These are phyloP conservation scores for Phialocephala sp. DNA, from an alignment of 2,329 filamentous ascomycete genomes.

Conservation along the genomic window DNA sequence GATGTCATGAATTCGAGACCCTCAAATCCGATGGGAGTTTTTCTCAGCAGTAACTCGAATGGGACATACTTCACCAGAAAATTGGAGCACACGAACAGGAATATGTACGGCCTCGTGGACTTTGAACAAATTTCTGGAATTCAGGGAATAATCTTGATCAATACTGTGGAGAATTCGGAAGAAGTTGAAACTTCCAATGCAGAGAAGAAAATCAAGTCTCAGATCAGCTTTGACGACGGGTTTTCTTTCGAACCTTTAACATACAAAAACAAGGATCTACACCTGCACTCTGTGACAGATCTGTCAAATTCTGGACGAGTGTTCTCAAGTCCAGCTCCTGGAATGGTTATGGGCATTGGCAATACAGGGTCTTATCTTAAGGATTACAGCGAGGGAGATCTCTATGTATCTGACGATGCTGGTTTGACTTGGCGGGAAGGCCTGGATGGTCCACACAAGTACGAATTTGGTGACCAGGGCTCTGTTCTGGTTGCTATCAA, in stretches of 20 bases:
- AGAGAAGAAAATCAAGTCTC: constrained; percentile 73
- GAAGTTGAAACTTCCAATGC: constrained; percentile 65
- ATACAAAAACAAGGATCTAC: constrained; percentile 68
- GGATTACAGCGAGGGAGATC: constrained; percentile 73
- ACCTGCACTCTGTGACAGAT: constrained; percentile 92
- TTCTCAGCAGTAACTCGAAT: constrained; percentile 97
- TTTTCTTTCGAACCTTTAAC: constrained; percentile 80
- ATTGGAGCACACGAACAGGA: constrained; percentile 89
- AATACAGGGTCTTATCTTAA: constrained; percentile 82
- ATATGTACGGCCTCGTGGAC: constrained; percentile 77
- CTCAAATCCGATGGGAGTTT: constrained; percentile 76
- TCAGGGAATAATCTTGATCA: constrained; percentile 90
- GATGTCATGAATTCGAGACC: constrained; percentile 79
- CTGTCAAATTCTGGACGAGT: constrained; percentile 82
- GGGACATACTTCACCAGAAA: constrained; percentile 96
- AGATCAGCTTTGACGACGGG: constrained; percentile 96
- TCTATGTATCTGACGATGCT: constrained; percentile 91
- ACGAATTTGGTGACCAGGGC: constrained; percentile 94
- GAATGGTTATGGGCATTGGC: constrained; percentile 90
- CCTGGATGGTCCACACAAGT: constrained; percentile 85
- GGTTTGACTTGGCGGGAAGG: constrained; percentile 82
- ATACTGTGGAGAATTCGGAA: constrained; percentile 85
- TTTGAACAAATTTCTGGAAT: constrained; percentile 94
- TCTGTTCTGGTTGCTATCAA: constrained; percentile 84
- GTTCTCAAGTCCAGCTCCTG: constrained; percentile 92